phyloP scores from a whole-genome alignment of 768 basidiomycete species.

The Lentinula guzmanii region DNA sequence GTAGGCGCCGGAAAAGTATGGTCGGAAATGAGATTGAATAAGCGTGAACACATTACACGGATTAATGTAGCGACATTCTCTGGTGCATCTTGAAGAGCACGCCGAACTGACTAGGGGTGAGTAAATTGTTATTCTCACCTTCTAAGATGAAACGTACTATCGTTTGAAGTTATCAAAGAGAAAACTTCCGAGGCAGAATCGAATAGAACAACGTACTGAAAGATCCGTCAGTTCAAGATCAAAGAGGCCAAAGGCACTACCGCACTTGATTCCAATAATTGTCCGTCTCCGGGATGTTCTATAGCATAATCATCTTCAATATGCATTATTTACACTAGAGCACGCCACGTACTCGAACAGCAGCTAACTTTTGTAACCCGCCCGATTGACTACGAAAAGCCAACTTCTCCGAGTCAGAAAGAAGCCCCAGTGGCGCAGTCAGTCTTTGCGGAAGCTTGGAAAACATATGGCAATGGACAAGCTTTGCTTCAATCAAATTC shows the following conservation, averaged over 20 bases:
- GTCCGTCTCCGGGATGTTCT: slow-evolving; percentile 76
- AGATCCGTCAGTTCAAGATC: neutral
- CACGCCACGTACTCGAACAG: slow-evolving; percentile 55
- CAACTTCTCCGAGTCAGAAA: slow-evolving; percentile 86
- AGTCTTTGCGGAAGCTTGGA: slow-evolving; percentile 67
- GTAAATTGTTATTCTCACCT: slow-evolving; percentile 8
- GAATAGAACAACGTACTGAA: slow-evolving; percentile 76
- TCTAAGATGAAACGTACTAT: slow-evolving; percentile 47
- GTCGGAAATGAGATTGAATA: slow-evolving; percentile 72
- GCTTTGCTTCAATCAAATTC: neutral
- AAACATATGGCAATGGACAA: slow-evolving; percentile 40
- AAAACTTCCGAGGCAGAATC: slow-evolving; percentile 90
- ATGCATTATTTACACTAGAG: neutral
- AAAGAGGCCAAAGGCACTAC: neutral
- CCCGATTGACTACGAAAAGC: slow-evolving; percentile 79
- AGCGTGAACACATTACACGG: slow-evolving; percentile 56
- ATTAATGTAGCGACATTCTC: slow-evolving; percentile 85
- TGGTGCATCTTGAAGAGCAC: slow-evolving; percentile 75
- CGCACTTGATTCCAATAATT: slow-evolving; percentile 88
- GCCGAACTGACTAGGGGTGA: slow-evolving; percentile 52
- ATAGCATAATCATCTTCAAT: neutral
- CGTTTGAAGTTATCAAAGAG: slow-evolving; percentile 80
- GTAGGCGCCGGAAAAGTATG: slow-evolving; percentile 70
- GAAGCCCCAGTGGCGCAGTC: slow-evolving; percentile 67
- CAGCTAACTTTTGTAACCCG: slow-evolving; percentile 72